Evolutionary conservation across 2,329 filamentous ascomycete species (phyloP).

Genomic region (Aspergillus sp.): DNA sequence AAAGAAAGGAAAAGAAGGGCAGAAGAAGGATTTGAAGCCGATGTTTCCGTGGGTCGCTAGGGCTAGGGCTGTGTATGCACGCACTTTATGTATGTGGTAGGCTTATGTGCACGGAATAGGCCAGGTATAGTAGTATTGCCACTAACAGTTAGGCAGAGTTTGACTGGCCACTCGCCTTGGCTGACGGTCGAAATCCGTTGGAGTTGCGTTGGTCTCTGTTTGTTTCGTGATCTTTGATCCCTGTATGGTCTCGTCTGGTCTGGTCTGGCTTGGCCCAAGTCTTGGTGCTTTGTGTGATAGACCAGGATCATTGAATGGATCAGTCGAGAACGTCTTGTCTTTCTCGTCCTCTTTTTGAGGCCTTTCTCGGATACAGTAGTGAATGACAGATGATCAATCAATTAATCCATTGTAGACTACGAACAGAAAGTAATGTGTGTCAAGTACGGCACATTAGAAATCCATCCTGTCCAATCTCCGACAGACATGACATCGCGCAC

Average conservation of each 20-base stretch:
- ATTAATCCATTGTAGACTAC: too few species aligned
- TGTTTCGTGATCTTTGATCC: too few species aligned
- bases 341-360: conserved; percentile 1
- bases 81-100: not conserved
- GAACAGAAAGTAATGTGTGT: too few species aligned
- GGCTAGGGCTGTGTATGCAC: not conserved
- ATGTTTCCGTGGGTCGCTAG: not conserved
- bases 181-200: not conserved
- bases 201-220: not conserved
- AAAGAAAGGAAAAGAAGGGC: not conserved
- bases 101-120: not conserved
- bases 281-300: too few species aligned
- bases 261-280: too few species aligned
- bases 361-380: not conserved
- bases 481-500: not conserved
- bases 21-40: not conserved
- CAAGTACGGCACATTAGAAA: too few species aligned
- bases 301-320: too few species aligned
- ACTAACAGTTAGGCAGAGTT: not conserved
- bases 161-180: not conserved
- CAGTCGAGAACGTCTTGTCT: too few species aligned
- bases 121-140: not conserved
- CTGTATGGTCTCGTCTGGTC: too few species aligned
- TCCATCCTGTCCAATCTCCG: not conserved
- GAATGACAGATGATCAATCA: not conserved